phyloP scores from a whole-genome alignment of 306 rosid genomes.

The Cucurbita pepo region DNA sequence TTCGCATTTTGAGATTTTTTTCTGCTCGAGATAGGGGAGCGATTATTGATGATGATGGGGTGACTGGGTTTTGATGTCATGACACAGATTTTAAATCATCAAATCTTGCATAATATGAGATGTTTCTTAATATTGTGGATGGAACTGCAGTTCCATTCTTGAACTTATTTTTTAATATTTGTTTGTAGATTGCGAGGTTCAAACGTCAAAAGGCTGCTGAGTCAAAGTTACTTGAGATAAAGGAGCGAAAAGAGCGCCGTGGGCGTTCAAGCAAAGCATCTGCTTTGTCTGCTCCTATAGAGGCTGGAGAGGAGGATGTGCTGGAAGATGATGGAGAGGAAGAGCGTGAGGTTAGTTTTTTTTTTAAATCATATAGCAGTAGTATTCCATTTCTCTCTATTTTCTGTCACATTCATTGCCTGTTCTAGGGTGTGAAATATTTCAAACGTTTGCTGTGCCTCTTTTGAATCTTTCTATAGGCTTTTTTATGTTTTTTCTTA shows the following conservation, averaged over 20 bases:
- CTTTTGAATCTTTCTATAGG: neutral
- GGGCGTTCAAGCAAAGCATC: constrained; percentile 85
- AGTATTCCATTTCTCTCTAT: neutral
- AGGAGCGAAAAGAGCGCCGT: constrained; percentile 88
- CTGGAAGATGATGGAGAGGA: constrained; percentile 90
- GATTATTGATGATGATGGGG: neutral
- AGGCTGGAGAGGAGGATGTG: constrained; percentile 84
- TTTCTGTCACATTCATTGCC: neutral
- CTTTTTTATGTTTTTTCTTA: neutral
- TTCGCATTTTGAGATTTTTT: neutral
- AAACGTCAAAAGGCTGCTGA: constrained; percentile 79
- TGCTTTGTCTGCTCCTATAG: constrained; percentile 79
- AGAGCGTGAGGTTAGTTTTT: constrained; percentile 67
- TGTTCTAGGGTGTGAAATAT: neutral
- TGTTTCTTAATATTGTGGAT: neutral
- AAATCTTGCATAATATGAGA: neutral
- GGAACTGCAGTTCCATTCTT: neutral
- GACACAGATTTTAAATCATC: neutral
- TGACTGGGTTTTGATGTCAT: neutral
- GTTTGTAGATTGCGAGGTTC: constrained; percentile 72
- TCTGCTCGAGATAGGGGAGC: neutral
- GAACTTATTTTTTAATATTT: neutral
- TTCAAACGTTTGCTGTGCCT: neutral
- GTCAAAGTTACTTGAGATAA: constrained; percentile 73
- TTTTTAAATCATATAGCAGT: neutral